These are phyloP conservation scores for Biscutella auriculata DNA, from an alignment of 441 rosid genomes.

Conservation along the genomic window DNA sequence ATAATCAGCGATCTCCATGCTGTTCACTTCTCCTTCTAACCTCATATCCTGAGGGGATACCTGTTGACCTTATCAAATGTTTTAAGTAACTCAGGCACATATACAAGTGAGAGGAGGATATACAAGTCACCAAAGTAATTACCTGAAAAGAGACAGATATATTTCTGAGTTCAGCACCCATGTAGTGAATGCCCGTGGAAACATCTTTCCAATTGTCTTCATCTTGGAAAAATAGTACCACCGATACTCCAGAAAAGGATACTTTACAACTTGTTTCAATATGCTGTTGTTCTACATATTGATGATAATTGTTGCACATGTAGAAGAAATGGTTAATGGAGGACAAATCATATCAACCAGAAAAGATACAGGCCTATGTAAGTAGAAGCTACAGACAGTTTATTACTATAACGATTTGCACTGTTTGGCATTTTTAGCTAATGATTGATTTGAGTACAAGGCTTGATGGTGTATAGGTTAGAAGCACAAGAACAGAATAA, in stretches of 20 bases:
- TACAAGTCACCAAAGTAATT: conserved; percentile 22
- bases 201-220: conserved; percentile 31
- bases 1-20: conserved; percentile 59
- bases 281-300: conserved; percentile 66
- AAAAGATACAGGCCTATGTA: conserved; percentile 1
- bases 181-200: conserved; percentile 39
- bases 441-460: not conserved
- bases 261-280: conserved; percentile 65
- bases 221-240: conserved; percentile 59
- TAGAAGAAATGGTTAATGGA: not conserved
- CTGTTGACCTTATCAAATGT: conserved; percentile 49
- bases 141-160: conserved; percentile 66
- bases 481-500: not conserved
- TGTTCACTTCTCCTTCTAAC: conserved; percentile 56
- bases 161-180: conserved; percentile 60
- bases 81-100: conserved; percentile 9
- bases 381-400: not conserved
- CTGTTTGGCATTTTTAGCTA: conserved; percentile 2
- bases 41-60: conserved; percentile 60
- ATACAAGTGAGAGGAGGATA: conserved; percentile 15
- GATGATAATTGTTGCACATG: conserved; percentile 1
- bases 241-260: conserved; percentile 58
- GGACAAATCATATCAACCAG: not conserved
- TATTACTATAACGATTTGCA: not conserved
- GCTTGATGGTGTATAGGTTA: conserved; percentile 4